Evolutionary conservation across 176 grass and related monocot species (phyloP), one percentile per base, ranked within the genome.

Genomic region (Bromus sterilis): DNA sequence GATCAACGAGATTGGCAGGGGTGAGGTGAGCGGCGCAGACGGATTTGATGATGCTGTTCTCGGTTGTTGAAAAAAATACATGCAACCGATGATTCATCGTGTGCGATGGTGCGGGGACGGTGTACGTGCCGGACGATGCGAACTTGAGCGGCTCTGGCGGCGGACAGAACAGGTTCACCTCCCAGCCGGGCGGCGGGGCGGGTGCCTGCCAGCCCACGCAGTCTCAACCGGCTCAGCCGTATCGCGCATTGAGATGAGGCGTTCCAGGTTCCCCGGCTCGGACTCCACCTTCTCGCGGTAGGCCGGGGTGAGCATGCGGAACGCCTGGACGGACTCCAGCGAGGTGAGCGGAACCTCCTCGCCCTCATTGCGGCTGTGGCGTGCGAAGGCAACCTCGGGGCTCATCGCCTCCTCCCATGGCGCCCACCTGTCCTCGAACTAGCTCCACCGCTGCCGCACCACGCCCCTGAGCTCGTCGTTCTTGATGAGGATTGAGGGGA

Each of bases 341-440:
- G 92, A 83, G 56, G 88, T 84, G 36, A 98, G 92, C n/a, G 95
- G 90, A 34, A 98, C 95, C 90, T 98, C 92, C 78, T 91, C 90
- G 6, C 95, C 95, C 80, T 98, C 92, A 62, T 98, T 94, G 15
- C 94, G 88, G 74, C 90, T 93, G 81, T 91, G 84, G 15, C 88
- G 88, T 34, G 92, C 95, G 80, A 98, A 98, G 15, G 91, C 92
- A 2, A 89, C 90, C 88, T 98, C 92, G 10, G 88, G 90, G 31
- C 83, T 93, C 77, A 98, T 86, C 2, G 91, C 15, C 79, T 98
- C 92, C 88, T 98, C 95, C 95, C 95, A 98, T 0, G 92, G 95
- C 1, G 95, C 92, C 95, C 95, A 98, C 1, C 86, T 90, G n/a
- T 87, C 88, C 76, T 94, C 86, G 2, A 90, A 77, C 95, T 92